These are phyloP conservation scores for Astrothelium subdiscretum DNA, from an alignment of 495 filamentous ascomycete species.

Conservation along the genomic window DNA sequence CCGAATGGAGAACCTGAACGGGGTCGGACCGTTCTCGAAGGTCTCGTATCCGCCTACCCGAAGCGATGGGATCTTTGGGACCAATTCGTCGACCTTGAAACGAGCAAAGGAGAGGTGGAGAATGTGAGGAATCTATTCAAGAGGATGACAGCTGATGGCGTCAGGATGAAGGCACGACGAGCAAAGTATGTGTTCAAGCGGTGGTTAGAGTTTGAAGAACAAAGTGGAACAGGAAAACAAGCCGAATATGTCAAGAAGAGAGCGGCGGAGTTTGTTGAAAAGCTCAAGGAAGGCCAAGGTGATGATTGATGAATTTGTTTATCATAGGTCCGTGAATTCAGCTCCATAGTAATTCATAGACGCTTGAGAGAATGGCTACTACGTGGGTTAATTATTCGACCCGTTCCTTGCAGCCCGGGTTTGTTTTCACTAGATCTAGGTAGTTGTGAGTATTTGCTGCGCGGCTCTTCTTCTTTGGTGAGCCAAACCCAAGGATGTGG, in stretches of 20 bases:
- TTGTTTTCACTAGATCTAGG: too few relatives aligned
- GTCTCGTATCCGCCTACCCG: slow-evolving; percentile 68
- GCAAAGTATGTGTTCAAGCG: slow-evolving; percentile 25
- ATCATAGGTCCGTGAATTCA: too few relatives aligned
- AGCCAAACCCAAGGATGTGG: too few relatives aligned
- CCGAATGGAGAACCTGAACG: slow-evolving; percentile 76
- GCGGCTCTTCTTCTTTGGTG: too few relatives aligned
- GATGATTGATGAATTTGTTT: slow-evolving; percentile 5
- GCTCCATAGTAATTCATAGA: too few relatives aligned
- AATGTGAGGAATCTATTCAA: slow-evolving; percentile 67
- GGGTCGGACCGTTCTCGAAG: slow-evolving; percentile 89
- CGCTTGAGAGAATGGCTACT: too few relatives aligned
- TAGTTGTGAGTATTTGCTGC: too few relatives aligned
- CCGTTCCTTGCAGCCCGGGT: too few relatives aligned
- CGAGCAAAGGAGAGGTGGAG: slow-evolving; percentile 47
- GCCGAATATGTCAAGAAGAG: slow-evolving; percentile 20
- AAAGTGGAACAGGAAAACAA: slow-evolving; percentile 21
- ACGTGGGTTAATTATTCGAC: too few relatives aligned
- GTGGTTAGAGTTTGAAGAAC: slow-evolving; percentile 30
- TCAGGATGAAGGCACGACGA: slow-evolving; percentile 39
- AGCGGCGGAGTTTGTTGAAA: slow-evolving; percentile 21
- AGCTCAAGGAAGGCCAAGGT: slow-evolving; percentile 15
- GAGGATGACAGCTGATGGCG: slow-evolving; percentile 42
- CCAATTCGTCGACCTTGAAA: slow-evolving; percentile 65
- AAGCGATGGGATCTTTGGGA: slow-evolving; percentile 90